Conservation (phyloP, 2,329 filamentous ascomycete genomes). For the Aspergillus sp. region DNA sequence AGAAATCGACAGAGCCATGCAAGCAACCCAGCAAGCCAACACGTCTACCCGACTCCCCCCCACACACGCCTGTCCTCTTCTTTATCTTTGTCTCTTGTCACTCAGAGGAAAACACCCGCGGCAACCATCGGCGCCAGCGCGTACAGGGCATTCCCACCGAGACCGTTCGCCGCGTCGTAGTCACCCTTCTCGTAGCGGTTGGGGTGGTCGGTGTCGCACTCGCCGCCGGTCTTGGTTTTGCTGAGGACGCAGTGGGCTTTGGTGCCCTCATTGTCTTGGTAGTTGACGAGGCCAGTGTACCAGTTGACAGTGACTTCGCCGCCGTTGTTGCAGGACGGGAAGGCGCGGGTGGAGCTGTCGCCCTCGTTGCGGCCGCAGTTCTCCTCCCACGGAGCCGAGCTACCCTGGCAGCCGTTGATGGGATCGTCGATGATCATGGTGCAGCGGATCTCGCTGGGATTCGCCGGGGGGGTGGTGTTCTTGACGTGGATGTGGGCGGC, state of each 20-base stretch:
- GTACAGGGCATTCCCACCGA: conserved; percentile 1
- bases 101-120: conserved; percentile 4
- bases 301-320: conserved; percentile 5
- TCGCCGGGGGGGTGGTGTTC: conserved; percentile 8
- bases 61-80: no score
- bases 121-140: conserved; percentile 4
- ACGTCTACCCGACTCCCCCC: no score
- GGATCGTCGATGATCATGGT: conserved; percentile 8
- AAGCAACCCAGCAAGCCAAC: no score
- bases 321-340: conserved; percentile 2
- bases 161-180: conserved; percentile 2
- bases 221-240: conserved; percentile 3
- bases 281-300: conserved; percentile 6
- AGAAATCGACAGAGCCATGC: no score
- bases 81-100: no score
- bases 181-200: conserved; percentile 4
- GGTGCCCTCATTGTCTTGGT: conserved; percentile 2
- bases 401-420: conserved; percentile 10
- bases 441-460: conserved; percentile 7
- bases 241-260: conserved; percentile 9
- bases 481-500: conserved; percentile 7
- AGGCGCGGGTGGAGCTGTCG: conserved; percentile 11
- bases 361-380: conserved; percentile 15
- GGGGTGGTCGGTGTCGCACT: conserved; percentile 8
- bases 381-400: conserved; percentile 8